phyloP scores from a whole-genome alignment of 176 grass and related monocot genomes.

The Aegilops bicornis region DNA sequence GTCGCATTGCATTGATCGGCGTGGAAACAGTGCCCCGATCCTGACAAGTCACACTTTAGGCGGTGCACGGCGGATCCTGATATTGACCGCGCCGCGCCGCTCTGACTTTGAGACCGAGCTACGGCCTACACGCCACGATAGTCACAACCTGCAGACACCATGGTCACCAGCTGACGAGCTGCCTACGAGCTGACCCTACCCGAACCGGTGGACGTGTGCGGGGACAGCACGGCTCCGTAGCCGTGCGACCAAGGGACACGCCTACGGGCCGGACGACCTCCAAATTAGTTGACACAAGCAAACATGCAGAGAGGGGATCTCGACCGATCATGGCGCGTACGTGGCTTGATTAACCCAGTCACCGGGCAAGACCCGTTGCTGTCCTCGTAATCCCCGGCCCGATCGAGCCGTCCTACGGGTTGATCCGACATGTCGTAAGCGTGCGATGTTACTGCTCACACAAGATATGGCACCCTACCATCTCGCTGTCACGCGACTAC shows the following conservation, averaged over 20 bases:
- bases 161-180: not conserved
- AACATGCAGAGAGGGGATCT: no score
- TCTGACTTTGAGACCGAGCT: not conserved
- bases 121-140: no score
- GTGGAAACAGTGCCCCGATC: not conserved
- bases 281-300: not conserved
- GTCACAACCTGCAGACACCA: not conserved
- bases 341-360: no score
- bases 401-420: not conserved
- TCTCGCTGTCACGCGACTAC: not conserved
- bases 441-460: not conserved
- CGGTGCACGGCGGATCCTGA: not conserved
- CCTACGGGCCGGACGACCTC: slow-evolving; percentile 13
- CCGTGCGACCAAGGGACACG: slow-evolving; percentile 26
- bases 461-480: not conserved
- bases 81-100: not conserved
- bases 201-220: not conserved
- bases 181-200: not conserved
- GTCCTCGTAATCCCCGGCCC: no score
- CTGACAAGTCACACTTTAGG: not conserved
- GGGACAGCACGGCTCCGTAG: slow-evolving; percentile 50
- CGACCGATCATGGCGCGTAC: no score
- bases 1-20: not conserved
- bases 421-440: not conserved
- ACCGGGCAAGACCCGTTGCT: no score